A percentile compares a stretch with the other conserved stretches of the same genome.
These are phyloP conservation scores for Rhododendron vialii DNA, from an alignment of 148 eudicot species.

Conservation along the genomic window DNA sequence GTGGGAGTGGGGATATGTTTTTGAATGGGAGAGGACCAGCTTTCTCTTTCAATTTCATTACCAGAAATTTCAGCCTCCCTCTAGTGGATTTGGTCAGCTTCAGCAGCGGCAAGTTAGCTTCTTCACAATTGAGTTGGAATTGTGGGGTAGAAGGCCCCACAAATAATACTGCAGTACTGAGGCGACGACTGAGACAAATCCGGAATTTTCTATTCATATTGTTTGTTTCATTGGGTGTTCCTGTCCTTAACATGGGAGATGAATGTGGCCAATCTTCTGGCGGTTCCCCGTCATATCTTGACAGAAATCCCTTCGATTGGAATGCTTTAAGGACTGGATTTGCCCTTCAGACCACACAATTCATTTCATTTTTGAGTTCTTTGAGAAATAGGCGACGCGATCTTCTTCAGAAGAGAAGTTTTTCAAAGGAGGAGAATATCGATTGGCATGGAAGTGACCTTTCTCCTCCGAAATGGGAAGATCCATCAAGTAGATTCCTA, in stretches of 20 bases:
- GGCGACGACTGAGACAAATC: slow-evolving; percentile 78
- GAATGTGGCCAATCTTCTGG: slow-evolving; percentile 89
- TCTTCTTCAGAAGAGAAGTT: slow-evolving; percentile 63
- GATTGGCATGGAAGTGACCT: slow-evolving; percentile 56
- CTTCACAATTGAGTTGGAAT: slow-evolving; percentile 84
- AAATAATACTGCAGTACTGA: slow-evolving; percentile 50
- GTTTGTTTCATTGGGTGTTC: slow-evolving; percentile 81
- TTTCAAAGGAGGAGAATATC: slow-evolving; percentile 61
- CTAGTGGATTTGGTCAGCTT: slow-evolving; percentile 95
- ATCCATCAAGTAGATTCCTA: slow-evolving; percentile 60
- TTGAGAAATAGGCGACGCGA: slow-evolving; percentile 61
- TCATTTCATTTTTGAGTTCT: slow-evolving; percentile 65
- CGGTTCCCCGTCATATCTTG: slow-evolving; percentile 47
- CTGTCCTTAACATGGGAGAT: slow-evolving; percentile 95
- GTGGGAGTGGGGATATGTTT: slow-evolving; percentile 91
- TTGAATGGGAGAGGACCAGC: slow-evolving; percentile 75
- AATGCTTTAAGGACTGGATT: slow-evolving; percentile 59
- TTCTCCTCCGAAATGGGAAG: slow-evolving; percentile 81
- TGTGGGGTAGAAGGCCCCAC: slow-evolving; percentile 98
- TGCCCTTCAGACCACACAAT: slow-evolving; percentile 59
- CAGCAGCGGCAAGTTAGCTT: slow-evolving; percentile 32
- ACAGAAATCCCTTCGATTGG: slow-evolving; percentile 73
- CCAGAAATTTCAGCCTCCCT: slow-evolving; percentile 66
- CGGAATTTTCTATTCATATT: slow-evolving; percentile 75
- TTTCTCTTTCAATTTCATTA: slow-evolving; percentile 72